Conservation (phyloP, 148 eudicot genomes). For the Chenopodium suecicum region DNA sequence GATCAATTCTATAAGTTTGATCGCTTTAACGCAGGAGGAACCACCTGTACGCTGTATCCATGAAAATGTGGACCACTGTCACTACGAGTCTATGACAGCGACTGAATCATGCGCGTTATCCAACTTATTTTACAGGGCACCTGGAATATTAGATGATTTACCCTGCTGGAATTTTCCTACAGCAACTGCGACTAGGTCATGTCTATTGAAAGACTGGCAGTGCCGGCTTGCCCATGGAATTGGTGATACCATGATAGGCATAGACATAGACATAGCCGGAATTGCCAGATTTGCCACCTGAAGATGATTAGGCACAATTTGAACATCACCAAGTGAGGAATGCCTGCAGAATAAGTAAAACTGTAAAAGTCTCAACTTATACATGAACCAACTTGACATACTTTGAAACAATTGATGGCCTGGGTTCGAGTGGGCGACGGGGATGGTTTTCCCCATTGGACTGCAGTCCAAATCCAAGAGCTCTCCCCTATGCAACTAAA, state of each 20-base stretch:
- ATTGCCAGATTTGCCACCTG: background rate
- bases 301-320: background rate
- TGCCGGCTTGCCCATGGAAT: background rate
- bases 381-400: background rate
- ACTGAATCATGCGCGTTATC: background rate
- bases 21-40: background rate
- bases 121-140: background rate
- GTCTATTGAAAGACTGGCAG: background rate
- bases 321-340: background rate
- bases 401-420: no score
- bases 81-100: background rate
- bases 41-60: background rate
- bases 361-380: background rate
- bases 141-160: background rate
- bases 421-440: constrained; percentile 43
- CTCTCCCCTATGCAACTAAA: background rate
- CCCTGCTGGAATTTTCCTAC: background rate
- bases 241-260: background rate
- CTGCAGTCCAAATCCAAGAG: constrained; percentile 30
- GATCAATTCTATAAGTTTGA: background rate
- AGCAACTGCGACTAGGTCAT: background rate
- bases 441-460: constrained; percentile 70
- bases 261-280: background rate
- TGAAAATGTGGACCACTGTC: constrained; percentile 7
- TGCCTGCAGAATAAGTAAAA: background rate